These are phyloP conservation scores for Pouteria glomerata DNA, from an alignment of 148 eudicot genomes.

Conservation along the genomic window DNA sequence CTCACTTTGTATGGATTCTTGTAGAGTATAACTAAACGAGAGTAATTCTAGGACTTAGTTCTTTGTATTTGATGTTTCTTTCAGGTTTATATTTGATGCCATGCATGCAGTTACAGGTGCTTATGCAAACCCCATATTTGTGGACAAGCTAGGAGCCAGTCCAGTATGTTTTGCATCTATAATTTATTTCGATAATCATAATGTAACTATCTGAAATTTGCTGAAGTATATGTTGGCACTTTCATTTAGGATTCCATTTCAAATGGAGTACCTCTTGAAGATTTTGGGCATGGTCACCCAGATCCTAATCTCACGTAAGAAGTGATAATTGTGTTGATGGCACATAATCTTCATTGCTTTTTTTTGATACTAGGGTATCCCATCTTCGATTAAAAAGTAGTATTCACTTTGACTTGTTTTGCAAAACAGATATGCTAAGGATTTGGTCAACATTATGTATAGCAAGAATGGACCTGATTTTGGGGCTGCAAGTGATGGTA, in stretches of 20 bases:
- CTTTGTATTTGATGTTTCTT: slow-evolving; percentile 4
- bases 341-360: neutral
- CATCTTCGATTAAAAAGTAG: neutral
- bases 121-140: slow-evolving; percentile 96
- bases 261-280: slow-evolving; percentile 96
- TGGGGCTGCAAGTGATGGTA: slow-evolving; percentile 99
- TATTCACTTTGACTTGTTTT: slow-evolving; percentile 18
- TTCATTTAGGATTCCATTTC: slow-evolving; percentile 60
- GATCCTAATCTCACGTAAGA: slow-evolving; percentile 99
- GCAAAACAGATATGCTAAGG: slow-evolving; percentile 76
- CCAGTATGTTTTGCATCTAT: slow-evolving; percentile 44
- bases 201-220: slow-evolving; percentile 9
- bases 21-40: no score
- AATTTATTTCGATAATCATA: slow-evolving; percentile 6
- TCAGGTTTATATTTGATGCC: slow-evolving; percentile 94
- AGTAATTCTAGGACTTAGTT: no score
- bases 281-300: slow-evolving; percentile 98
- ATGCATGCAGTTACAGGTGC: slow-evolving; percentile 99
- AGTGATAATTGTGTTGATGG: neutral
- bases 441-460: slow-evolving; percentile 79
- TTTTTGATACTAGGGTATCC: no score
- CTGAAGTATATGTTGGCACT: slow-evolving; percentile 16
- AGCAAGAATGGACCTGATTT: slow-evolving; percentile 81
- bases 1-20: neutral
- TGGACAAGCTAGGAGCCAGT: slow-evolving; percentile 89